Conservation (phyloP, 2,329 filamentous ascomycete species). For the Neonectria ditissima region DNA sequence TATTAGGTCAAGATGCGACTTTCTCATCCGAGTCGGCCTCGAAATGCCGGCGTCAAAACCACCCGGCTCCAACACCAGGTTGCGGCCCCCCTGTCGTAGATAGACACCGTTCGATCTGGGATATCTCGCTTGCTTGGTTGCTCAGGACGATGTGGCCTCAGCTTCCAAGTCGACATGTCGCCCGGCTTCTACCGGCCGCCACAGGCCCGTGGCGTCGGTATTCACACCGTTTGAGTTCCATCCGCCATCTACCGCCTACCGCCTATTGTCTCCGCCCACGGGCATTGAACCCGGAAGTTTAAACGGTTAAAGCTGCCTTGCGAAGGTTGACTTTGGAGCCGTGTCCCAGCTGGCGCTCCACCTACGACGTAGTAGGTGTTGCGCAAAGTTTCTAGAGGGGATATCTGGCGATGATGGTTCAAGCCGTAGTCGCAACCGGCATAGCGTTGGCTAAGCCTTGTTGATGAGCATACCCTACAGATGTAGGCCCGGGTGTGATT, state of each 20-base stretch:
- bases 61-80: neutral
- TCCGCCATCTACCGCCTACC: neutral
- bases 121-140: neutral
- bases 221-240: conserved; percentile 37
- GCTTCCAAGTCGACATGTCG: conserved; percentile 14
- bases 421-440: conserved; percentile 33
- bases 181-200: conserved; percentile 19
- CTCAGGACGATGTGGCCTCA: neutral
- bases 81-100: conserved; percentile 5
- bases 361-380: conserved; percentile 30
- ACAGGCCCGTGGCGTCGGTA: conserved; percentile 36
- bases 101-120: neutral
- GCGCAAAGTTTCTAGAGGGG: conserved; percentile 41
- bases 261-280: conserved; percentile 29
- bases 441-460: conserved; percentile 40
- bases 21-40: neutral
- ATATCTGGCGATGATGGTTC: conserved; percentile 38
- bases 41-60: neutral
- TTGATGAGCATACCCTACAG: conserved; percentile 24
- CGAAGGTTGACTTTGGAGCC: conserved; percentile 36
- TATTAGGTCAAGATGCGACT: neutral
- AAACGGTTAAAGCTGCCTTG: conserved; percentile 39
- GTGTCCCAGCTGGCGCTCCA: conserved; percentile 29
- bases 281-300: conserved; percentile 27
- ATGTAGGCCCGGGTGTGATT: conserved; percentile 33